Evolutionary conservation across 305 asterid species (phyloP), one percentile per base, ranked within the genome.

Genomic region (Rubia balearica): DNA sequence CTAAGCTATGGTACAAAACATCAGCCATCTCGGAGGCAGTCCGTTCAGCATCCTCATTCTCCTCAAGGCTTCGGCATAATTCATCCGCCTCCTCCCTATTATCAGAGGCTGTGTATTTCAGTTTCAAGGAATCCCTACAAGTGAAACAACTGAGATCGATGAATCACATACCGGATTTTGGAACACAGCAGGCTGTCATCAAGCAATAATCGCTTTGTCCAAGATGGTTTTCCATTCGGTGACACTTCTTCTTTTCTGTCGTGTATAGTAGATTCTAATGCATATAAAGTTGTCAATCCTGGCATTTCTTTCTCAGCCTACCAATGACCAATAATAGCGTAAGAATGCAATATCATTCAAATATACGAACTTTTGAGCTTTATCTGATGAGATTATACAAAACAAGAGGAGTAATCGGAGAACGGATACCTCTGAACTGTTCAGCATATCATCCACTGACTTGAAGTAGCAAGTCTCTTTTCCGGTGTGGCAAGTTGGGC

Each of bases 401-500:
- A 7, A 12, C 30, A 33, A 67, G 43, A 8, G 19, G 8, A 57
- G 12, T 41, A 51, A 19, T 24, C 38, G 4, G 71, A 36, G 60
- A 36, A 21, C 7, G 27, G 14, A 5, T 66, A 88, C 98, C 94
- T 77, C 72, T 9, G 79, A 38, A 48, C 86, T 67, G 57, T 74
- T 84, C 43, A 86, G 22, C 67, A 72, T 16, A 4, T 80, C 86
- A 73, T 78, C 71, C 14, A 89, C 85, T 6, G 96, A 87, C 13
- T 89, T 86, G 69, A 78, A 93, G 77, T 90, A 93, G 84, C 97
- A 93, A 38, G 97, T 90, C 83, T 87, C 96, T 0, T 91, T 64
- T 62, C 97, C 97, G 6, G 92, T 90, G 80, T 89, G 98, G 80
- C 98, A 93, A 76, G 92, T 85, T 53, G 98, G 98, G 27, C 98